Evolutionary conservation across 1,284 basidiomycete species (phyloP).

Genomic region (Ceratobasidium sp.): DNA sequence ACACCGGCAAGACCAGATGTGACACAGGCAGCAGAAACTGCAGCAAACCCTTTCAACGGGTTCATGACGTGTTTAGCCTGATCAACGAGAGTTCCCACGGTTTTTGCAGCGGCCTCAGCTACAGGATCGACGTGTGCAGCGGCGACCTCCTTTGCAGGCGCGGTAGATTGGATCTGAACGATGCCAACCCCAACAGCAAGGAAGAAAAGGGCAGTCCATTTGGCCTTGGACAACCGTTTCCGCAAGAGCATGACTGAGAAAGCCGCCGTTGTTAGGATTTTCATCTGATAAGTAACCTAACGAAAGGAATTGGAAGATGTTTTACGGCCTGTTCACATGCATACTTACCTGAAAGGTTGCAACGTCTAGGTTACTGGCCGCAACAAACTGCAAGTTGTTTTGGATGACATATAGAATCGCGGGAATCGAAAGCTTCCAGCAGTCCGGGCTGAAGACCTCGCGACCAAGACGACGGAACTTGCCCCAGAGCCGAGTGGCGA

Average conservation of each 20-base stretch:
- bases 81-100: constrained; percentile 46
- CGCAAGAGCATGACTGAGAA: constrained; percentile 93
- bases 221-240: constrained; percentile 75
- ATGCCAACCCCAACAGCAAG: constrained; percentile 92
- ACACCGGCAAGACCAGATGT: constrained; percentile 98
- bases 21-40: constrained; percentile 91
- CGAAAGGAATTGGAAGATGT: constrained; percentile 33
- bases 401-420: constrained; percentile 96
- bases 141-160: constrained; percentile 51
- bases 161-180: constrained; percentile 83
- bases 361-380: constrained; percentile 90
- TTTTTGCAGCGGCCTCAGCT: constrained; percentile 54
- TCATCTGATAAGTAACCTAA: constrained; percentile 90
- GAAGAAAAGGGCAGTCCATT: constrained; percentile 87
- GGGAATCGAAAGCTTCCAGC: constrained; percentile 97
- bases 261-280: constrained; percentile 95
- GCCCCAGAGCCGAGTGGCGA: constrained; percentile 43
- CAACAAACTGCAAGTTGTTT: constrained; percentile 96
- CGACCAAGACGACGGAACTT: constrained; percentile 59
- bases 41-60: constrained; percentile 83
- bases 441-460: constrained; percentile 82
- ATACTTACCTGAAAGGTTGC: constrained; percentile 83
- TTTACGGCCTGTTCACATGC: neutral
- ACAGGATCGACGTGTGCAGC: constrained; percentile 49
- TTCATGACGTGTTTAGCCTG: constrained; percentile 69